These are phyloP conservation scores for Hyparrhenia diplandra DNA, from an alignment of 176 grass and related monocot genomes.

Conservation along the genomic window DNA sequence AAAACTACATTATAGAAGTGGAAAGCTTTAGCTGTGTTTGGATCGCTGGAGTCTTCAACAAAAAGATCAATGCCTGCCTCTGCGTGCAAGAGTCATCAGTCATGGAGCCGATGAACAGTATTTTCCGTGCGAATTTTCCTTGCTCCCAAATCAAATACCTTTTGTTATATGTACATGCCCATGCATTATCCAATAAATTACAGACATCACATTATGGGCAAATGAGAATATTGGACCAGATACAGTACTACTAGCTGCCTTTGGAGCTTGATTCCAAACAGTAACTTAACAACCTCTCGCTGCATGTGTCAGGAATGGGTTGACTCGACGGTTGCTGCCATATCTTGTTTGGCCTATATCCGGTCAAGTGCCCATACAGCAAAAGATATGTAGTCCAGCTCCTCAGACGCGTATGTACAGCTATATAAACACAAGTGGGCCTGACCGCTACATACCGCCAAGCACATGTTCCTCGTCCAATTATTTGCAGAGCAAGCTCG, in stretches of 20 bases:
- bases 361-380: slow-evolving; percentile 8
- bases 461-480: slow-evolving; percentile 13
- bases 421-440: too few species aligned
- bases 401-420: neutral
- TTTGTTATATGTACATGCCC: neutral
- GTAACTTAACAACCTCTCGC: neutral
- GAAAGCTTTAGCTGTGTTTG: too few species aligned
- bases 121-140: neutral
- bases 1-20: too few species aligned
- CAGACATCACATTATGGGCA: neutral
- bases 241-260: neutral
- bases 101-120: neutral
- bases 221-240: neutral
- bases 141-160: neutral
- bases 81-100: too few species aligned
- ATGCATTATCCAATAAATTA: neutral
- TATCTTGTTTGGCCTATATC: neutral
- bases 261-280: neutral
- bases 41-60: neutral
- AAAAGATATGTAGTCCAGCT: neutral
- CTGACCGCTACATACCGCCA: neutral
- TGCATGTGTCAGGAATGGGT: neutral
- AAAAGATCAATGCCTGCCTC: too few species aligned
- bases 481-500: neutral
- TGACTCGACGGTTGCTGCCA: neutral